These are phyloP conservation scores for Oryza brachyantha DNA, from an alignment of 176 grass and related monocot genomes.

Conservation along the genomic window DNA sequence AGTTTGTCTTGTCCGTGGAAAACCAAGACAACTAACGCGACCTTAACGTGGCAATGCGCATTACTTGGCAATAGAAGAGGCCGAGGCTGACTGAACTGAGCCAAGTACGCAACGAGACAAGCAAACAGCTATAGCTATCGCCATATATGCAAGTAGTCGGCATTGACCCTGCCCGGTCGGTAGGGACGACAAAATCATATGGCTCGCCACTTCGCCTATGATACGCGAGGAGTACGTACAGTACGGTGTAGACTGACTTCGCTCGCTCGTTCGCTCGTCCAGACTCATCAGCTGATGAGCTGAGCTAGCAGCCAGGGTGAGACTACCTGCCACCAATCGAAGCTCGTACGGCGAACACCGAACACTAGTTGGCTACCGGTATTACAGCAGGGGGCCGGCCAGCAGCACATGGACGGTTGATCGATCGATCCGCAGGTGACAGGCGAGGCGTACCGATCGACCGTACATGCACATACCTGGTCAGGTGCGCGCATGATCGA, in stretches of 20 bases:
- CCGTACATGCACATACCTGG: not conserved
- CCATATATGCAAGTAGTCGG: constrained; percentile 2
- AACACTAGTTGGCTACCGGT: not conserved
- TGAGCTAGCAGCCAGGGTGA: too few species aligned
- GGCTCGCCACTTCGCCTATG: not conserved
- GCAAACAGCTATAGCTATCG: not conserved
- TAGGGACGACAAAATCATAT: not conserved
- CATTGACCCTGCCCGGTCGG: not conserved
- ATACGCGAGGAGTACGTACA: not conserved
- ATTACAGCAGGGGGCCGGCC: not conserved
- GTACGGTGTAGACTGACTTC: not conserved
- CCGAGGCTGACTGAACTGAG: not conserved
- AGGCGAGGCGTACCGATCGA: not conserved
- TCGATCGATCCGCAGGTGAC: not conserved
- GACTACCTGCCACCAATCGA: not conserved
- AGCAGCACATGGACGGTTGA: not conserved
- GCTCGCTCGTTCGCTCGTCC: not conserved
- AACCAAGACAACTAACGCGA: not conserved
- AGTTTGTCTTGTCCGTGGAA: not conserved
- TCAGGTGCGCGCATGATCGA: too few species aligned
- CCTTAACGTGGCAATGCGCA: not conserved
- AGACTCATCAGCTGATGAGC: too few species aligned
- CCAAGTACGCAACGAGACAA: not conserved
- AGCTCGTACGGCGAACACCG: not conserved
- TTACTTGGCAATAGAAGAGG: not conserved